Conservation (phyloP, 805 yeast genomes). For the Pichia ethanolica region DNA sequence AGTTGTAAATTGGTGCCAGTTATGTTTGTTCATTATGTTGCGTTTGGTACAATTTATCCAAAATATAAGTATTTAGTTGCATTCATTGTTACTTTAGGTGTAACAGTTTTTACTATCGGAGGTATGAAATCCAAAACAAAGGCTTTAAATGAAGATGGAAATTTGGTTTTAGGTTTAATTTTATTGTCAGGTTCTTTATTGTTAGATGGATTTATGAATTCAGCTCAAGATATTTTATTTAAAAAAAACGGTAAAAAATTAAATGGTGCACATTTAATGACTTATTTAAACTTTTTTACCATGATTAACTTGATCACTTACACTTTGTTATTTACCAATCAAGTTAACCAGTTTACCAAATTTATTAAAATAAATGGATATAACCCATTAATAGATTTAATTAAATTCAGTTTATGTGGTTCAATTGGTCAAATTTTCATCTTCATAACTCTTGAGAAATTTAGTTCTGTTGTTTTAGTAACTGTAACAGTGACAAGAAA, state of each 20-base stretch:
- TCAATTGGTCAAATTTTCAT: conserved; percentile 93
- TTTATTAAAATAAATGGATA: conserved; percentile 47
- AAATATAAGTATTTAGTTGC: conserved; percentile 74
- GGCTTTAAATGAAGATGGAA: conserved; percentile 49
- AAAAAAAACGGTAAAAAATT: conserved; percentile 33
- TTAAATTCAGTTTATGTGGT: conserved; percentile 69
- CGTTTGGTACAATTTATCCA: conserved; percentile 70
- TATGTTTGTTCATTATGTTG: conserved; percentile 68
- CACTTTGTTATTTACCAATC: conserved; percentile 38
- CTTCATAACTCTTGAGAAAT: conserved; percentile 72
- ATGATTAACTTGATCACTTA: conserved; percentile 42
- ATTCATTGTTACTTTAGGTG: conserved; percentile 72
- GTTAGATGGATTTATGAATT: conserved; percentile 87
- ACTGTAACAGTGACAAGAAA: conserved; percentile 95
- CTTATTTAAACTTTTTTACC: conserved; percentile 46
- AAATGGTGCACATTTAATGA: conserved; percentile 87
- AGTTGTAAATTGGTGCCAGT: conserved; percentile 93
- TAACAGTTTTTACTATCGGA: conserved; percentile 63
- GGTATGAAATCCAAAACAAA: conserved; percentile 19
- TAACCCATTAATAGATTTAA: conserved; percentile 48
- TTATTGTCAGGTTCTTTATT: conserved; percentile 58
- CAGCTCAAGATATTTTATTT: conserved; percentile 85
- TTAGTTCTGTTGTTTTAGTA: conserved; percentile 77
- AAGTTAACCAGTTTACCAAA: conserved; percentile 39
- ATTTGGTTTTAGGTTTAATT: conserved; percentile 46